These are phyloP conservation scores for Aphanomyces euteiches DNA, from an alignment of 352 stramenopile genomes.

Conservation along the genomic window DNA sequence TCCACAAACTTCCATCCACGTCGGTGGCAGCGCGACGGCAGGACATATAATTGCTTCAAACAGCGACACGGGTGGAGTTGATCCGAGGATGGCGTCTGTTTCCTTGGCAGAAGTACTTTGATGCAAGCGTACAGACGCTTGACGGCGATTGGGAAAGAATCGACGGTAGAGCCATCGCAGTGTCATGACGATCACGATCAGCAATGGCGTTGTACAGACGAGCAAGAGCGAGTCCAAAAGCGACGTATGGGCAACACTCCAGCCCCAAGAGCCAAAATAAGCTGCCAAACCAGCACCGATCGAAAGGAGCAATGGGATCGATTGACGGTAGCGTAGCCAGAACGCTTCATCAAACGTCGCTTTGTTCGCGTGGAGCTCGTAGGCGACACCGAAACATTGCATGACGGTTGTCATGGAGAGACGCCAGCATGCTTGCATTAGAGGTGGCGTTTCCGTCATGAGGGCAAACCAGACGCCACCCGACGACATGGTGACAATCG, in stretches of 20 bases:
- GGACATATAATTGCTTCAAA: conserved; percentile 25
- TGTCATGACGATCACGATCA: conserved; percentile 25
- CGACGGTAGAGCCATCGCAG: conserved; percentile 18
- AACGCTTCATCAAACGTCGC: conserved; percentile 15
- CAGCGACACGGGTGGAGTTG: conserved; percentile 6
- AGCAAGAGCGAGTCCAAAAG: conserved; percentile 27
- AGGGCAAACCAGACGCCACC: conserved; percentile 28
- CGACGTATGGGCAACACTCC: conserved; percentile 28
- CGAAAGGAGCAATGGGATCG: conserved; percentile 11
- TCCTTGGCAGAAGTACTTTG: background rate
- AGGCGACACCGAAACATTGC: conserved; percentile 21
- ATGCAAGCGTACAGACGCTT: background rate
- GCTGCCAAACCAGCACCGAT: conserved; percentile 1
- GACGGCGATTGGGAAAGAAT: background rate
- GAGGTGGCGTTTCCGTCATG: conserved; percentile 21
- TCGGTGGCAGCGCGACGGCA: conserved; percentile 6
- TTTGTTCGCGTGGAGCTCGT: conserved; percentile 17
- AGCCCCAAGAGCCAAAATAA: conserved; percentile 27
- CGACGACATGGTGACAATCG: conserved; percentile 24
- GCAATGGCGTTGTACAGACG: conserved; percentile 23
- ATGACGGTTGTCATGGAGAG: conserved; percentile 17
- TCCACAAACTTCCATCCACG: conserved; percentile 17
- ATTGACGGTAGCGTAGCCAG: conserved; percentile 1
- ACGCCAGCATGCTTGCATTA: conserved; percentile 30
- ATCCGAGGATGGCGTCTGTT: background rate